Evolutionary conservation across 116 monocot species (phyloP), one percentile per base, ranked within the genome.

Genomic region (Zostera marina): DNA sequence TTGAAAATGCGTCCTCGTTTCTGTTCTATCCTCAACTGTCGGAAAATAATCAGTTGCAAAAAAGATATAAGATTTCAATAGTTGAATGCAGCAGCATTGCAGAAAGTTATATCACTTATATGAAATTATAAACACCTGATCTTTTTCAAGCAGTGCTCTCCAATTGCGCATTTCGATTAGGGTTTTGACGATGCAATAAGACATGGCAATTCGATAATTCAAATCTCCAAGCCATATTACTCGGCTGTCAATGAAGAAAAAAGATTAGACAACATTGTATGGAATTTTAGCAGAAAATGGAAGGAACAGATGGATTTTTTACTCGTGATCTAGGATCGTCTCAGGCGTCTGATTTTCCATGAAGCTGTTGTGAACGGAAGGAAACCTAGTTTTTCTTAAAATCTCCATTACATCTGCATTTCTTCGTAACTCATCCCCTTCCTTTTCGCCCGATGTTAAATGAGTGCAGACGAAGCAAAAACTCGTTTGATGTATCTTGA

Each of bases 141-240:
- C 88, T 63, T 68, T 83, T 61, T 83, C 75, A 3, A 88, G 45
- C 48, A 88, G 41, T 1, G 80, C 45, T 19, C 68, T 39, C 88
- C 88, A 88, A 23, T 80, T 75, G 16, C 75, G 77, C 56, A 32
- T 73, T 60, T 71, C 56, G 10, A 83, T 26, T 46, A 80, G 59
- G 15, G 70, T 67, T 73, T 40, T 65, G 21, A 66, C 62, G 63
- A 25, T 68, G 65, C 1, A 70, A 11, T 4, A 60, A 56, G 3
- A 88, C 63, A 32, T 2, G 32, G 32, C 32, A 32, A 32, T 32
- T 2, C 88, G 66, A 44, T 88, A 88, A 16, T 88, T 88, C 4
- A 88, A 70, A 64, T 88, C 88, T 0, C 88, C 88, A 1, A 88
- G 74, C 88, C 88, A 88, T 54, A 88, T 83, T 0, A 83, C 44